Percentiles rank a stretch among this genome's conserved stretches.
Conservation (phyloP, 2,329 filamentous ascomycete genomes). For the Trichoderma lentiforme region DNA sequence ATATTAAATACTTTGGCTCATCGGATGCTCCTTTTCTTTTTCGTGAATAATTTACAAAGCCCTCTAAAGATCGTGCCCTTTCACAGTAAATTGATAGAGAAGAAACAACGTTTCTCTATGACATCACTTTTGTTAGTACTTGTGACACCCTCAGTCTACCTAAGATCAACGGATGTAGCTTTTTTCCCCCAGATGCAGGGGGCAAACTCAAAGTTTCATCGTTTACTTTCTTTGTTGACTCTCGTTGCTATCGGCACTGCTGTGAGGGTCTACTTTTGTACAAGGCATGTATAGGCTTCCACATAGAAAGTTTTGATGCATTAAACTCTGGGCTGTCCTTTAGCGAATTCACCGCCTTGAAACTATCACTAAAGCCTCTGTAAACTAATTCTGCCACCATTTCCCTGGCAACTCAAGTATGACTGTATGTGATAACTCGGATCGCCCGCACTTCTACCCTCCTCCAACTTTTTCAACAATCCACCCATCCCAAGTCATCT, state of each 20-base stretch:
- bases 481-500: neutral
- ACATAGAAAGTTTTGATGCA: neutral
- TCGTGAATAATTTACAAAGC: neutral
- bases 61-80: neutral
- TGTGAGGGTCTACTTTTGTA: neutral
- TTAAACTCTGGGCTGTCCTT: neutral
- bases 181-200: neutral
- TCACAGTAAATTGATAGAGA: neutral
- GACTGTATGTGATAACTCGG: neutral
- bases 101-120: neutral
- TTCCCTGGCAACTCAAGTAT: neutral
- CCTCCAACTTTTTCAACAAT: conserved; percentile 2
- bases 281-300: neutral
- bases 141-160: neutral
- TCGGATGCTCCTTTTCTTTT: neutral
- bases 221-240: neutral
- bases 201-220: neutral
- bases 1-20: neutral
- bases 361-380: neutral
- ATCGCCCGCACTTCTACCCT: neutral
- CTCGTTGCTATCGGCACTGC: neutral
- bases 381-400: neutral
- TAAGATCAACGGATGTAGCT: neutral
- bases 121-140: neutral
- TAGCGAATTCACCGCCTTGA: neutral